Conservation (phyloP, 2,329 filamentous ascomycete genomes). For the Aureobasidium pullulans region DNA sequence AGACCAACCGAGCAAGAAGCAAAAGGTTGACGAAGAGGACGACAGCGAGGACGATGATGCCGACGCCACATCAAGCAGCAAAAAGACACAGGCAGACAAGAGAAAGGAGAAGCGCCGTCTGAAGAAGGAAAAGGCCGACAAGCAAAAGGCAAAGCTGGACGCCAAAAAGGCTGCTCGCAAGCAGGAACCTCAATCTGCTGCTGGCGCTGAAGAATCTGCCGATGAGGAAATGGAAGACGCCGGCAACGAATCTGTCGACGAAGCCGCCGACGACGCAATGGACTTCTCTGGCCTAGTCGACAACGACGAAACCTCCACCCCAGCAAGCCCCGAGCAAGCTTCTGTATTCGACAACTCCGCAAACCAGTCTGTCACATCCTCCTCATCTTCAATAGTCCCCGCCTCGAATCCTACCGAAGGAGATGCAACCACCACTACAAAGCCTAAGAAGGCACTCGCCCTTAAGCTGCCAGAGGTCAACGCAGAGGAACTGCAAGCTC, state of each 20-base stretch:
- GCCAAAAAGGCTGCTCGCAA: conserved; percentile 29
- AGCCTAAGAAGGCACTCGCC: conserved; percentile 19
- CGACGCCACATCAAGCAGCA: conserved; percentile 20
- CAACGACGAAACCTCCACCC: conserved; percentile 22
- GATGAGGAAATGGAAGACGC: conserved; percentile 20
- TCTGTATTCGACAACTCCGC: conserved; percentile 34
- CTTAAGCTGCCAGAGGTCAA: conserved; percentile 50
- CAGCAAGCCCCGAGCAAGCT: conserved; percentile 29
- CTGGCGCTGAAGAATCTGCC: conserved; percentile 24
- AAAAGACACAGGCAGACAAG: conserved; percentile 36
- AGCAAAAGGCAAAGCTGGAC: conserved; percentile 30
- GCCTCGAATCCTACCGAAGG: conserved; percentile 25
- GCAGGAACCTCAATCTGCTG: conserved; percentile 20
- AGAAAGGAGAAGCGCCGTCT: conserved; percentile 35
- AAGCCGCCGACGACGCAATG: conserved; percentile 21
- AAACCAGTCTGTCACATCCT: conserved; percentile 37
- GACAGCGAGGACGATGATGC: conserved; percentile 16
- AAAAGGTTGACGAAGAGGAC: conserved; percentile 31
- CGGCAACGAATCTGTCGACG: conserved; percentile 26
- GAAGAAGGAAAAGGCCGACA: conserved; percentile 37
- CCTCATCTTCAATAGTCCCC: conserved; percentile 39
- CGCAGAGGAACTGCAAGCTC: conserved; percentile 66
- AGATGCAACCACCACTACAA: conserved; percentile 17
- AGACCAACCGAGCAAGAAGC: conserved; percentile 37
- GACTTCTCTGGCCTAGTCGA: conserved; percentile 19